Base-by-base conservation (phyloP, 116 monocot genomes). In the Cymodocea nodosa region DNA sequence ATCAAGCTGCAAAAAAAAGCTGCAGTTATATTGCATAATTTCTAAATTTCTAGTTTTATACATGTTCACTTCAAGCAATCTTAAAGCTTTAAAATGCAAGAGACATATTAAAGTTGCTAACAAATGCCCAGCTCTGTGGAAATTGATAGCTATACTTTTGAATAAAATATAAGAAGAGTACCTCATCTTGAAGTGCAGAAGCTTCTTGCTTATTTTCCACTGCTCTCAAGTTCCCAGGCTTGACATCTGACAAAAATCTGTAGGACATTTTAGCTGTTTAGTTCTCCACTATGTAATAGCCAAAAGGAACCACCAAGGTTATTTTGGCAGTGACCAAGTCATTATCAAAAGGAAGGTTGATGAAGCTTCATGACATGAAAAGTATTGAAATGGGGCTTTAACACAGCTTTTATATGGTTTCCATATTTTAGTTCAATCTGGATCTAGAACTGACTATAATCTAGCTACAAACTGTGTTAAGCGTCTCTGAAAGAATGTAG, bases 151-250 rank as follows among this genome's bases (percentile, higher is more conserved):
- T 10, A 6, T 40, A 40, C 62, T 1, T 22, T 20, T 5, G n/a
- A 35, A 52, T 35, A 14, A 34, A 23, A 48, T 4, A 67, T 24
- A 67, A 64, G 56, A 34, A 15, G 6, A 15, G 71, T 76, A 91
- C 90, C 90, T 91, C 79, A 72, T 91, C 86, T 71, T 70, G 76
- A 69, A 91, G 86, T 51, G 77, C 84, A 74, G 86, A 81, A 74
- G 77, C 77, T 74, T 86, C 84, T 60, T 73, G 75, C 48, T 64
- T 66, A 75, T 78, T 74, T 70, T 69, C 83, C 66, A 78, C 24
- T 59, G 84, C 83, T 68, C 73, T 75, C 44, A 63, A 65, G 50
- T 67, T 77, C 11, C 57, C 24, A 73, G 65, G 80, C 4, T 73
- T 64, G n/a, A 69, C 44, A 67, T 79, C 83, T 50, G 59, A 37